phyloP scores from a whole-genome alignment of 2,329 filamentous ascomycete genomes.

The Aspergillus ibericus region DNA sequence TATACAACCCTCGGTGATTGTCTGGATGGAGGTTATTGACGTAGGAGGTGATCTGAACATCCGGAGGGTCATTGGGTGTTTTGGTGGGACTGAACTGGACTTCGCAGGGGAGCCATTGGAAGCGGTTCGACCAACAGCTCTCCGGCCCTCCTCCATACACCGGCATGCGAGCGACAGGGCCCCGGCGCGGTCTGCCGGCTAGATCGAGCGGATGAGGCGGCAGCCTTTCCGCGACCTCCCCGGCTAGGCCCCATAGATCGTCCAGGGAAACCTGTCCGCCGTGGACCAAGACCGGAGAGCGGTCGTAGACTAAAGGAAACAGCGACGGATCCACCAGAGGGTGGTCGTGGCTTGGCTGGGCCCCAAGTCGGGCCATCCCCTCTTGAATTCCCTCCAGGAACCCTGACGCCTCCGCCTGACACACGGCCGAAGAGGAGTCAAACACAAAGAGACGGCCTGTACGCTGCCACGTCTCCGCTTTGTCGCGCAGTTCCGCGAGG shows the following conservation, averaged over 20 bases:
- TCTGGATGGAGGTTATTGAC: background rate
- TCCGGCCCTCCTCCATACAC: background rate
- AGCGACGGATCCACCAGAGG: background rate
- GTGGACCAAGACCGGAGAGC: background rate
- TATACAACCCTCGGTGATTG: background rate
- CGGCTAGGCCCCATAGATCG: background rate
- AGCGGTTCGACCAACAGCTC: conserved; percentile 12
- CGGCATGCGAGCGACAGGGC: background rate
- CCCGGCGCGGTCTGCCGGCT: background rate
- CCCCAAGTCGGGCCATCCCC: background rate
- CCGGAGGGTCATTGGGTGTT: background rate
- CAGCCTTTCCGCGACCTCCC: background rate
- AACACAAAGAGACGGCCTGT: conserved; percentile 5
- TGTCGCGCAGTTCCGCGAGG: conserved; percentile 8
- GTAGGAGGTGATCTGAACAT: background rate
- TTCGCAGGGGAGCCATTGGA: conserved; percentile 14
- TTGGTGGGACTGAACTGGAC: background rate
- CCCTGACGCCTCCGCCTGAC: conserved; percentile 1
- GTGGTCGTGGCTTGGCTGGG: background rate
- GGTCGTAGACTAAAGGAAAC: background rate
- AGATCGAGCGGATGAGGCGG: background rate
- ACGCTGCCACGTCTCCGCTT: background rate
- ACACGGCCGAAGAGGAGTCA: conserved; percentile 8
- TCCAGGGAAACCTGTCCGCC: background rate
- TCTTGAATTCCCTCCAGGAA: background rate